A percentile compares a stretch with the other conserved stretches of the same genome.
Evolutionary conservation across 2,329 filamentous ascomycete species (phyloP).

Genomic region (Aureobasidium sp.): DNA sequence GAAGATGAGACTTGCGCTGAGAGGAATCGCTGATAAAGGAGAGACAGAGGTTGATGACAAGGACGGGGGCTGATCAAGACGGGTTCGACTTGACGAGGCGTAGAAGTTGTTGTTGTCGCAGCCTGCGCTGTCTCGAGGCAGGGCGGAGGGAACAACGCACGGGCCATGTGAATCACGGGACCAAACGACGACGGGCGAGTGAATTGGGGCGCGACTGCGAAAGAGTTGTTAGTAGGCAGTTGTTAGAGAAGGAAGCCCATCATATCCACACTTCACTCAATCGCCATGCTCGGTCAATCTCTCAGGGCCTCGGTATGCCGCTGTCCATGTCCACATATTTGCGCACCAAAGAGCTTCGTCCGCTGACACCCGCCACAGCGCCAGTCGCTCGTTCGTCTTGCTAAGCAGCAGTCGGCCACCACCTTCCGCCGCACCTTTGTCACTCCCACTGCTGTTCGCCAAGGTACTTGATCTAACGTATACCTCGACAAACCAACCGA

Average conservation of each 20-base stretch:
- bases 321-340: not conserved
- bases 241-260: not conserved
- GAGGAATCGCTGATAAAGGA: not conserved
- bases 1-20: not conserved
- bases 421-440: constrained; percentile 57
- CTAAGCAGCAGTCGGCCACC: constrained; percentile 49
- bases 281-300: constrained; percentile 54
- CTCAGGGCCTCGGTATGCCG: constrained; percentile 52
- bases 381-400: constrained; percentile 54
- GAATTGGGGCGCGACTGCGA: not conserved
- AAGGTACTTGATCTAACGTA: constrained; percentile 44
- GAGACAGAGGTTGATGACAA: not conserved
- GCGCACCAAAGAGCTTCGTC: not conserved
- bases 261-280: constrained; percentile 10
- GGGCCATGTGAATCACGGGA: not conserved
- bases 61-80: not conserved
- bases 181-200: not conserved
- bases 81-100: not conserved
- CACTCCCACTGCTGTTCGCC: constrained; percentile 53
- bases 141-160: not conserved
- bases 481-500: not conserved
- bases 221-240: constrained; percentile 2
- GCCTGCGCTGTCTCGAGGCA: not conserved
- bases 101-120: not conserved
- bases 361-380: constrained; percentile 41